Conservation (phyloP, 2,329 filamentous ascomycete genomes). For the Pseudogymnoascus sp. region DNA sequence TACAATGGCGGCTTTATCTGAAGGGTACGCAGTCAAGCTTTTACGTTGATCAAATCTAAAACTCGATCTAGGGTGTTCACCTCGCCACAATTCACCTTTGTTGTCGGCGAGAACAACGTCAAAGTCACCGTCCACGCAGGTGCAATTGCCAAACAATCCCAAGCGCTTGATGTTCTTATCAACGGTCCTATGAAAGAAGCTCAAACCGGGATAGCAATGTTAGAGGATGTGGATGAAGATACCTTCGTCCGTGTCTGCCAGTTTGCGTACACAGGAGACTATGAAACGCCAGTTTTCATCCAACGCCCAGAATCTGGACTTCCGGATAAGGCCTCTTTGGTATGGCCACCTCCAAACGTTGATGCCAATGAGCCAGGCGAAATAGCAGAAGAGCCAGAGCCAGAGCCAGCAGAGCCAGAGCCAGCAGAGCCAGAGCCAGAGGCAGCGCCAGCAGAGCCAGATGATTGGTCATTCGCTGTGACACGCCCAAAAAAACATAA, state of each 20-base stretch:
- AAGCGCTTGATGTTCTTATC: slow-evolving; percentile 16
- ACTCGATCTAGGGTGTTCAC: slow-evolving; percentile 12
- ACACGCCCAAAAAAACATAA: too few relatives aligned
- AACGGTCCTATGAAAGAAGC: slow-evolving; percentile 4
- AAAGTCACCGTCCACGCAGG: slow-evolving; percentile 13
- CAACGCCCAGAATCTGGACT: too few relatives aligned
- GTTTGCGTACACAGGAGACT: slow-evolving; percentile 17
- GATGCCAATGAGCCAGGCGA: too few relatives aligned
- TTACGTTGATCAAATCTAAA: neutral
- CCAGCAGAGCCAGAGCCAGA: too few relatives aligned
- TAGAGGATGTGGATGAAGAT: slow-evolving; percentile 17
- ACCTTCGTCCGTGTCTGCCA: slow-evolving; percentile 17
- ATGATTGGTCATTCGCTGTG: too few relatives aligned
- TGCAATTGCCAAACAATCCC: slow-evolving; percentile 16
- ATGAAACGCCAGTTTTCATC: slow-evolving; percentile 9
- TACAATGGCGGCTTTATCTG: neutral
- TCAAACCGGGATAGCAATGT: slow-evolving; percentile 13
- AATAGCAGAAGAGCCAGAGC: too few relatives aligned
- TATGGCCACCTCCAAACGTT: too few relatives aligned
- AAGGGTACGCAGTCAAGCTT: neutral
- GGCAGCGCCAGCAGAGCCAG: too few relatives aligned
- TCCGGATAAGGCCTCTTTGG: too few relatives aligned
- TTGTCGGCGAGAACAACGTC: slow-evolving; percentile 14
- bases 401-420: too few relatives aligned
- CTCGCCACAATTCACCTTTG: slow-evolving; percentile 15